Percentiles rank a stretch among this genome's conserved stretches.
Evolutionary conservation across 2,329 filamentous ascomycete species (phyloP).

Genomic region (Verticillium tricorpus): DNA sequence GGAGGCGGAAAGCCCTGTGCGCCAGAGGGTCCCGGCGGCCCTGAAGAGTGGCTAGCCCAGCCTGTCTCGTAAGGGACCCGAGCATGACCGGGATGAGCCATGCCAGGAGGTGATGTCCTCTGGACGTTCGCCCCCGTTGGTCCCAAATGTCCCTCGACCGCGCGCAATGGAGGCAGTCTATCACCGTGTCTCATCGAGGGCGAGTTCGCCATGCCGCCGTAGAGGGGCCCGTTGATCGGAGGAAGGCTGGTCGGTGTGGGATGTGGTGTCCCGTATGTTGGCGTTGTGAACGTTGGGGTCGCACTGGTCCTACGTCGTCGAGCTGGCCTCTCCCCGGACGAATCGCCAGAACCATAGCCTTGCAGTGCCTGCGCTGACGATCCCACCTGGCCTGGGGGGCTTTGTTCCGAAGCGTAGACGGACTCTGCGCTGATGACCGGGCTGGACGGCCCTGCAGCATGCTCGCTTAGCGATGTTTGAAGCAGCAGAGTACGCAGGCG

Average conservation of each 20-base stretch:
- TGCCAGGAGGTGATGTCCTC: conserved; percentile 1
- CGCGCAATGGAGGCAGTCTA: conserved; percentile 42
- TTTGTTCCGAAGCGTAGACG: conserved; percentile 23
- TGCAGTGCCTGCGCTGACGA: background rate
- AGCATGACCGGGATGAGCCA: conserved; percentile 10
- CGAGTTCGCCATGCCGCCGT: conserved; percentile 30
- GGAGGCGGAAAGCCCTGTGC: conserved; percentile 2
- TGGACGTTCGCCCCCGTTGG: conserved; percentile 2
- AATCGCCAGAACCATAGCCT: conserved; percentile 28
- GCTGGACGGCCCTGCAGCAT: conserved; percentile 49
- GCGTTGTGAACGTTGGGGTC: conserved; percentile 35
- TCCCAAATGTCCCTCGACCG: conserved; percentile 32
- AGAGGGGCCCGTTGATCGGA: conserved; percentile 33
- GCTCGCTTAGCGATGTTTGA: conserved; percentile 52
- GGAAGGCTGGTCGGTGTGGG: conserved; percentile 33
- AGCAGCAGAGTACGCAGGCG: conserved; percentile 63
- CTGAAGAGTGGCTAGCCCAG: conserved; percentile 5
- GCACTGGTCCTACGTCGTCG: conserved; percentile 45
- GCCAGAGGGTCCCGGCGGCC: conserved; percentile 1
- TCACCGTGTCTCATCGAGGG: conserved; percentile 33
- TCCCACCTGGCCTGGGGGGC: conserved; percentile 24
- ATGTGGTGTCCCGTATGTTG: conserved; percentile 31
- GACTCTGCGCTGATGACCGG: conserved; percentile 34
- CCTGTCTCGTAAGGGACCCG: conserved; percentile 13
- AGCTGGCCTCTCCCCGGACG: conserved; percentile 39